Conservation (phyloP, 2,329 filamentous ascomycete genomes). For the Trichoderma hamatum region DNA sequence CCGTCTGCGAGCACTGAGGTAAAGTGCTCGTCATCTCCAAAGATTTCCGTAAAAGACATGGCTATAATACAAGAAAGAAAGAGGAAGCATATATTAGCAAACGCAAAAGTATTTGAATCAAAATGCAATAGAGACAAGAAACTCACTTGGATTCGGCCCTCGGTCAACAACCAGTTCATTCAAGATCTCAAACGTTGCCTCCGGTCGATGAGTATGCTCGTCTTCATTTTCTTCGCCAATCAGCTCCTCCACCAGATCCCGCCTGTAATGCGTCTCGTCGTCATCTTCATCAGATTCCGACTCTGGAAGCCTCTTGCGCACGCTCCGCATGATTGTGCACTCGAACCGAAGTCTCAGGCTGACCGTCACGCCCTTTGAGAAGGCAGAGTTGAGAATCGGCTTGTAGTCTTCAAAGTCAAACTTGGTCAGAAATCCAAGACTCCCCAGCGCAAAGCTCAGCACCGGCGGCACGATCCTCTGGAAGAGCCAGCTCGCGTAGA, state of each 20-base stretch:
- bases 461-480: conserved; percentile 94
- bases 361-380: conserved; percentile 83
- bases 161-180: conserved; percentile 97
- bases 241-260: conserved; percentile 85
- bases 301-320: conserved; percentile 45
- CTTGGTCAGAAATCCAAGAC: conserved; percentile 92
- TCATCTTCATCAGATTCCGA: conserved; percentile 41
- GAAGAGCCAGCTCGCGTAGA: conserved; percentile 96
- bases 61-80: conserved; percentile 50
- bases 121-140: conserved; percentile 5
- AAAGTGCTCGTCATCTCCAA: conserved; percentile 93
- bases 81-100: neutral
- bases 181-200: conserved; percentile 84
- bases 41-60: conserved; percentile 90
- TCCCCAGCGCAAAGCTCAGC: conserved; percentile 87
- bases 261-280: conserved; percentile 44
- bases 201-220: conserved; percentile 80
- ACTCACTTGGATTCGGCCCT: conserved; percentile 86
- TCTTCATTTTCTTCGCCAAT: conserved; percentile 85
- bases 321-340: conserved; percentile 86
- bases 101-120: neutral
- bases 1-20: conserved; percentile 93
- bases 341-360: conserved; percentile 88
- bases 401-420: conserved; percentile 84
- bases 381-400: conserved; percentile 69